Percentiles rank a stretch among this genome's conserved stretches.
These are phyloP conservation scores for Colletotrichum tamarilloi DNA, from an alignment of 2,329 filamentous ascomycete species.

Conservation along the genomic window DNA sequence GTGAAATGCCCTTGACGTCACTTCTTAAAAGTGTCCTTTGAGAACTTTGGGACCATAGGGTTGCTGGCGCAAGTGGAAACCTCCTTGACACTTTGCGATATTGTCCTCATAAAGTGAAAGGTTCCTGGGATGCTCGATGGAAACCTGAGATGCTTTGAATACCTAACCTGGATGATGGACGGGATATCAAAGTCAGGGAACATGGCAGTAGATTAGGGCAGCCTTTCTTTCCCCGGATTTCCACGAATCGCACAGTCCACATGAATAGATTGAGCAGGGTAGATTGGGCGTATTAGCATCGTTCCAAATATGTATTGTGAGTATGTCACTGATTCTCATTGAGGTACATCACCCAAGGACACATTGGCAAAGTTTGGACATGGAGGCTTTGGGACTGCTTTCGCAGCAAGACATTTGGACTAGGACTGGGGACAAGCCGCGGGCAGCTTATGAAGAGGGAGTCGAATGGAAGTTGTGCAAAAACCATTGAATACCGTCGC, in stretches of 20 bases:
- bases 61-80: not conserved
- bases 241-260: conserved; percentile 1
- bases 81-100: not conserved
- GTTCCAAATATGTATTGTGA: too few relatives aligned
- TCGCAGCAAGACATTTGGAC: not conserved
- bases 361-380: not conserved
- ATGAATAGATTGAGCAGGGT: not conserved
- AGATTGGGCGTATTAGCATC: not conserved
- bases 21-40: not conserved
- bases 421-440: not conserved
- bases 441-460: not conserved
- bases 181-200: not conserved
- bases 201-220: not conserved
- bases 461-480: conserved; percentile 14
- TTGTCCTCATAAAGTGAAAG: not conserved
- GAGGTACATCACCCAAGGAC: too few relatives aligned
- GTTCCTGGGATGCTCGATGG: not conserved
- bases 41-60: not conserved
- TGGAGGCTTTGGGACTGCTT: not conserved
- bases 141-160: too few relatives aligned
- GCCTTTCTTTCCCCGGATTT: conserved; percentile 26
- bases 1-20: not conserved
- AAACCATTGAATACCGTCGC: conserved; percentile 36
- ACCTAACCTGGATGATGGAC: not conserved
- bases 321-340: conserved; percentile 5